These are phyloP conservation scores for Lyophyllum semitale DNA, from an alignment of 768 basidiomycete genomes.

Conservation along the genomic window DNA sequence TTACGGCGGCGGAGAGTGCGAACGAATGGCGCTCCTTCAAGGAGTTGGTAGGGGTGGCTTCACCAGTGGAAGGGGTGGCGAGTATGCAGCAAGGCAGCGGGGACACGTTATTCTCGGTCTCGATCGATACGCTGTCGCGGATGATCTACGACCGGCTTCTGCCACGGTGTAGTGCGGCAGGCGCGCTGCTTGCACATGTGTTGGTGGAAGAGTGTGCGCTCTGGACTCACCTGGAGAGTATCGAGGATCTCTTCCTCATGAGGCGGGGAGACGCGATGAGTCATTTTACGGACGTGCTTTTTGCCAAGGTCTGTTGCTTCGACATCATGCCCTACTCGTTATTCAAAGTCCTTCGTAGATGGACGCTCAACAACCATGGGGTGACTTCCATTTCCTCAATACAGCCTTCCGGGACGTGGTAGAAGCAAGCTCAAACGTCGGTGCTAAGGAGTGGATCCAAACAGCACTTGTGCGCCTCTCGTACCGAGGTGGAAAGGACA, in stretches of 20 bases:
- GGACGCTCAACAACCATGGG: constrained; percentile 72
- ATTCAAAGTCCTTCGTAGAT: constrained; percentile 46
- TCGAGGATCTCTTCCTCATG: constrained; percentile 78
- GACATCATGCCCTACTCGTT: neutral
- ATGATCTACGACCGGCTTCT: constrained; percentile 64
- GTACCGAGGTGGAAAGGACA: constrained; percentile 54
- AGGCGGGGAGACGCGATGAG: constrained; percentile 75
- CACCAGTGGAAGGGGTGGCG: constrained; percentile 15
- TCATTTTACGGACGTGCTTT: constrained; percentile 72
- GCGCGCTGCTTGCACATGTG: constrained; percentile 54
- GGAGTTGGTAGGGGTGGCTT: constrained; percentile 31
- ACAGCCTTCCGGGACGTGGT: constrained; percentile 72
- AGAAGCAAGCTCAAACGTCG: constrained; percentile 41
- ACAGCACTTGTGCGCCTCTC: constrained; percentile 72
- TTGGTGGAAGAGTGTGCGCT: constrained; percentile 68
- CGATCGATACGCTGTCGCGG: constrained; percentile 61
- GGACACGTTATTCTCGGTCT: constrained; percentile 44
- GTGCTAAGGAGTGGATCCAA: constrained; percentile 60
- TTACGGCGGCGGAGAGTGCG: constrained; percentile 21
- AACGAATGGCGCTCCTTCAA: constrained; percentile 45
- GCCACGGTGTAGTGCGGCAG: constrained; percentile 55
- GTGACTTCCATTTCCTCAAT: constrained; percentile 84
- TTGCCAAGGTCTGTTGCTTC: constrained; percentile 57
- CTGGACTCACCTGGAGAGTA: constrained; percentile 58
- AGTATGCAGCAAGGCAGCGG: constrained; percentile 8